Base-by-base conservation (phyloP, 805 yeast species). In the Groenewaldozyma salmanticensis region DNA sequence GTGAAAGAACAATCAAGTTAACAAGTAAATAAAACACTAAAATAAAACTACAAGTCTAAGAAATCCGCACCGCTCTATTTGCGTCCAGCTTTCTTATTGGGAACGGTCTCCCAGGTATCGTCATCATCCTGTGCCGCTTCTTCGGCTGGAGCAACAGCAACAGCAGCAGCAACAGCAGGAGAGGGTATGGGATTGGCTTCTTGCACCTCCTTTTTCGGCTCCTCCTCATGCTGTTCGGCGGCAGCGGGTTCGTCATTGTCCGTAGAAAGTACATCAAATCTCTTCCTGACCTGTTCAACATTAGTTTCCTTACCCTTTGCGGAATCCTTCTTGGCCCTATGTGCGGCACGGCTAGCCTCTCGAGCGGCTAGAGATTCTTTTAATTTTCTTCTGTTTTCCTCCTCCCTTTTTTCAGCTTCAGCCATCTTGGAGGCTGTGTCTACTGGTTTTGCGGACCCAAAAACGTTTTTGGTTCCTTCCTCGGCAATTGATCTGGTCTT, bases 401-500 rank as follows among this genome's bases (percentile, higher is more conserved):
- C 33, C 36, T 44, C 38, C 34, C 45, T 38, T 42, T 70, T 67
- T 45, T 81, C 88, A 18, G 81, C 62, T 52, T 81, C 90, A 35
- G 68, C 62, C 49, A 74, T 76, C 49, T 74, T 77, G 20, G 82
- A 67, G 18, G 77, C 65, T 2, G 81, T 75, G 58, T 85, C 95
- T 4, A 85, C 90, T 1, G 95, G 95, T 60, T 76, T 82, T 1
- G 95, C 95, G 3, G 72, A 65, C 0, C 95, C 95, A 64, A 86
- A 85, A 4, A 94, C 92, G 51, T 57, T 15, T 40, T 47, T 13
- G 38, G 42, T 35, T 50, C 53, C 41, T 24, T 24, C 29, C 7
- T 7, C 4, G 58, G 48, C 29, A 48, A 33, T 15, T 7, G 7
- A 7, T 31, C 16, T 31, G 17, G 18, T 31, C 34, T 13, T 13